Conservation (phyloP, 2,329 filamentous ascomycete species). For the Colletotrichum sp. region DNA sequence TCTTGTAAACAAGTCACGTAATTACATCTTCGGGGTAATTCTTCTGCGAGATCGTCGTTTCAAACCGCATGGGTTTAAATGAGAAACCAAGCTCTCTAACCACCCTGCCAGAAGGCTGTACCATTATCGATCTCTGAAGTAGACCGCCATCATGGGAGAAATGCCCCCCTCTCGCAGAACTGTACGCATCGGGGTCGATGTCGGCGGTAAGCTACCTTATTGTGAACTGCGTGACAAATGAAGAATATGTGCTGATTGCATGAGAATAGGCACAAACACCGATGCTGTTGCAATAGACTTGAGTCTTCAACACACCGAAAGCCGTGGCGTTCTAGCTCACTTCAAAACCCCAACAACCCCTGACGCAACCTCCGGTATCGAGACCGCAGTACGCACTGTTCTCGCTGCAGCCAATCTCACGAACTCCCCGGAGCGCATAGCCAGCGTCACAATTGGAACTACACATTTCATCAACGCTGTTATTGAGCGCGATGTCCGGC, state of each 20-base stretch:
- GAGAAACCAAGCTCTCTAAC: neutral
- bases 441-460: constrained; percentile 57
- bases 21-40: neutral
- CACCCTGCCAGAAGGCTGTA: neutral
- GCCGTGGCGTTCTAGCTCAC: constrained; percentile 52
- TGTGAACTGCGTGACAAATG: neutral
- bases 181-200: constrained; percentile 48
- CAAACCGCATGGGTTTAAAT: neutral
- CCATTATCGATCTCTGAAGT: neutral
- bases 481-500: constrained; percentile 54
- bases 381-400: constrained; percentile 47
- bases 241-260: neutral
- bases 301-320: constrained; percentile 30
- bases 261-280: constrained; percentile 49
- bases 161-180: neutral
- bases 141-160: constrained; percentile 3
- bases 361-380: constrained; percentile 52
- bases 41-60: neutral
- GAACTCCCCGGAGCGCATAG: constrained; percentile 37
- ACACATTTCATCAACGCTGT: constrained; percentile 67
- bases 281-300: constrained; percentile 55
- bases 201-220: constrained; percentile 33
- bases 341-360: constrained; percentile 54
- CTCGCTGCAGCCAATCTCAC: constrained; percentile 37
- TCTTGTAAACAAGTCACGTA: neutral